Percentiles rank a stretch among this genome's conserved stretches.
These are phyloP conservation scores for Fragaria iinumae DNA, from an alignment of 306 rosid species.

Conservation along the genomic window DNA sequence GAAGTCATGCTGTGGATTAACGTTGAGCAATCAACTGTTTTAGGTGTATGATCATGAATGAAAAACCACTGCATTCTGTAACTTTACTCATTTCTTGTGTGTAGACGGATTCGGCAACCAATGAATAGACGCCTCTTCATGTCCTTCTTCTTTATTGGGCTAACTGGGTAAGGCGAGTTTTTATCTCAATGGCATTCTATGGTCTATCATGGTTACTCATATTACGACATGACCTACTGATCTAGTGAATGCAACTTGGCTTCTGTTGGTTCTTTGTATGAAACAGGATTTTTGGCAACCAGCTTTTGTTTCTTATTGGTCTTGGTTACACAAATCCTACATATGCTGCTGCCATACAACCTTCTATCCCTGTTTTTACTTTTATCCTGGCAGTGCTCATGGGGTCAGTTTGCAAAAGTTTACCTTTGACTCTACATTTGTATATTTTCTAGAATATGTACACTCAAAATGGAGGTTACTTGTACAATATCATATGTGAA, in stretches of 20 bases:
- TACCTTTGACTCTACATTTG: conserved; percentile 9
- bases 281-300: conserved; percentile 89
- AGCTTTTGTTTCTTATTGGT: conserved; percentile 92
- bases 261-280: conserved; percentile 32
- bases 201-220: conserved; percentile 15
- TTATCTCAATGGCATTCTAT: background rate
- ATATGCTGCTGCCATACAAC: conserved; percentile 93
- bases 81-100: conserved; percentile 24
- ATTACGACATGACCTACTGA: background rate
- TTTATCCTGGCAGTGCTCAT: conserved; percentile 68
- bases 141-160: conserved; percentile 83
- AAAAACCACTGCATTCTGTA: conserved; percentile 9
- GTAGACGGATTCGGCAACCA: conserved; percentile 70
- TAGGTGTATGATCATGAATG: conserved; percentile 3
- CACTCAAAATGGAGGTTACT: conserved; percentile 10
- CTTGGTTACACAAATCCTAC: conserved; percentile 94
- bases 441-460: conserved; percentile 5
- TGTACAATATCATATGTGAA: conserved; percentile 30
- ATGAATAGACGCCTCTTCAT: conserved; percentile 53
- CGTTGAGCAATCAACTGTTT: background rate
- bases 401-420: conserved; percentile 65
- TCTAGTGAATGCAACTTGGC: conserved; percentile 20
- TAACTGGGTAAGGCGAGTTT: conserved; percentile 68
- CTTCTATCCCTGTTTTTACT: conserved; percentile 89
- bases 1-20: background rate